Evolutionary conservation across 352 stramenopile genomes (phyloP), one percentile per base, ranked within the genome.

Genomic region (Globisporangium radiosum): DNA sequence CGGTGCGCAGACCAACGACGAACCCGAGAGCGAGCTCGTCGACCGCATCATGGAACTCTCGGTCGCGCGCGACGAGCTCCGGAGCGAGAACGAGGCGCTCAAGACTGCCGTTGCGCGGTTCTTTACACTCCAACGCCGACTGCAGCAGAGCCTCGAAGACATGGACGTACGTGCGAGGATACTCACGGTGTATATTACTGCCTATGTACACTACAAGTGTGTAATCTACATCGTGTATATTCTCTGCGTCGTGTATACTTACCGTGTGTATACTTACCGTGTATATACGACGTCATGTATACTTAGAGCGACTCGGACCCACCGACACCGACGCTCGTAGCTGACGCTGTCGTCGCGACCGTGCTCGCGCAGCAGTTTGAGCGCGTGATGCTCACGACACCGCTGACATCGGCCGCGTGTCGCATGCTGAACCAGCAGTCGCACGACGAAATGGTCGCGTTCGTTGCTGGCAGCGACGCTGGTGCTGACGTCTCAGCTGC

Each of bases 41-140:
- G 44, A 69, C 33, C 64, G 72, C 57, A 49, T 60, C 44, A 60
- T 64, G 59, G 44, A 47, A 17, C 43, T 59, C 44, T 50, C 52
- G 6, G 19, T 33, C 17, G 57, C 25, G 67, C 70, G 38, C 81
- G 66, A 68, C 47, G 69, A 76, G 15, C 57, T 88, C 43, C 54
- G 54, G 7, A 68, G 70, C 37, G 76, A 88, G 67, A 87, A 88
- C 66, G 60, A 66, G 11, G 67, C 78, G 56, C 65, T 88, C 6
- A 68, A 72, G 33, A 63, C 65, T 5, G 64, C 82, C 11, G 64
- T 76, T 9, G 57, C 63, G 14, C 65, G 70, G 15, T 74, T 75
- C 57, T 43, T 60, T 54, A 67, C 75, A 37, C 77, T 84, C 60
- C 71, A 84, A 57, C 69, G 66, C 38, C 69, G 76, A 40, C 61